Conservation (phyloP, 164 flowering plant genomes). For the grape (Vitis vinifera) region ASM3070453v1 NC_081806.1:3978001-3978500, state of each 20-base stretch:
- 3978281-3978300: slow-evolving; percentile 65
- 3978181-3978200: slow-evolving; percentile 54
- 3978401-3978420: slow-evolving; percentile 49
- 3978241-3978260: slow-evolving; percentile 45
- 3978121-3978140: slow-evolving; percentile 72
- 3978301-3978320: slow-evolving; percentile 68
- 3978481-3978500: slow-evolving; percentile 70
- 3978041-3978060: not conserved
- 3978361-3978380: slow-evolving; percentile 73
- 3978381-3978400: slow-evolving; percentile 40
- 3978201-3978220: slow-evolving; percentile 60
- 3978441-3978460: slow-evolving; percentile 44
- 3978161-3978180: slow-evolving; percentile 71
- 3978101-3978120: slow-evolving; percentile 51
- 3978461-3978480: slow-evolving; percentile 58
- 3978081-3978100: not conserved
- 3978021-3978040: not conserved
- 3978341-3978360: slow-evolving; percentile 73
- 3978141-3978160: slow-evolving; percentile 59
- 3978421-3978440: slow-evolving; percentile 57
- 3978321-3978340: slow-evolving; percentile 77
- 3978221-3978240: slow-evolving; percentile 71
- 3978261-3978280: slow-evolving; percentile 60
- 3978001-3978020: too few relatives aligned
- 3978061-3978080: not conserved